Evolutionary conservation across 257 asterid species (phyloP).

Genomic region (Solanum bukasovii): DNA sequence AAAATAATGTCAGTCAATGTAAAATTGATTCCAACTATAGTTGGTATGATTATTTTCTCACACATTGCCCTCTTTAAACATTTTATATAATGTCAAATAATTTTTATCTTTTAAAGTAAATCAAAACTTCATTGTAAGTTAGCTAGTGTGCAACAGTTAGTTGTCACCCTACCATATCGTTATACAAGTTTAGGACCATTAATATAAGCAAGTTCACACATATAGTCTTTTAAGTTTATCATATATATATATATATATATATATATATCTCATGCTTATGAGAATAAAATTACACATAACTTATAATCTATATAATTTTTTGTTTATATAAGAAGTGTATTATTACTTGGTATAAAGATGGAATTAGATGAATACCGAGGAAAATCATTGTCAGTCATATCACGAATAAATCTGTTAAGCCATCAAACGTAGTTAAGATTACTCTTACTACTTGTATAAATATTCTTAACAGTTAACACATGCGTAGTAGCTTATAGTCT

Average conservation of each 20-base stretch:
- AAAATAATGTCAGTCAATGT: not conserved
- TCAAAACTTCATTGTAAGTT: too few species aligned
- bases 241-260: too few species aligned
- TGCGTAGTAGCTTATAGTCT: not conserved
- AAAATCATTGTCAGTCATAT: not conserved
- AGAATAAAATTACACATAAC: too few species aligned
- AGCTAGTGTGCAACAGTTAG: not conserved
- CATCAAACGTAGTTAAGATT: not conserved
- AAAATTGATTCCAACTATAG: not conserved
- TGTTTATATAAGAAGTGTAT: too few species aligned
- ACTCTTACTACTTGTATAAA: not conserved
- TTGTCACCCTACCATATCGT: not conserved
- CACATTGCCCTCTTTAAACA: not conserved
- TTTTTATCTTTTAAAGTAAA: not conserved
- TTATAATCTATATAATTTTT: too few species aligned
- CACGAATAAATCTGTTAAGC: not conserved
- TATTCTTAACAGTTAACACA: not conserved
- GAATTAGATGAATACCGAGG: not conserved
- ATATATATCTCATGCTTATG: not conserved
- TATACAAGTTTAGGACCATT: not conserved
- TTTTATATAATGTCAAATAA: not conserved
- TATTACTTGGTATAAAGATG: not conserved
- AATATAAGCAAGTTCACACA: not conserved
- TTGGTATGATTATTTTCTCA: not conserved
- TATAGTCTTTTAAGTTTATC: not conserved